A percentile compares a stretch with the other conserved stretches of the same genome.
phyloP scores from a whole-genome alignment of 129 eudicot species.

The Logfia minima region DNA sequence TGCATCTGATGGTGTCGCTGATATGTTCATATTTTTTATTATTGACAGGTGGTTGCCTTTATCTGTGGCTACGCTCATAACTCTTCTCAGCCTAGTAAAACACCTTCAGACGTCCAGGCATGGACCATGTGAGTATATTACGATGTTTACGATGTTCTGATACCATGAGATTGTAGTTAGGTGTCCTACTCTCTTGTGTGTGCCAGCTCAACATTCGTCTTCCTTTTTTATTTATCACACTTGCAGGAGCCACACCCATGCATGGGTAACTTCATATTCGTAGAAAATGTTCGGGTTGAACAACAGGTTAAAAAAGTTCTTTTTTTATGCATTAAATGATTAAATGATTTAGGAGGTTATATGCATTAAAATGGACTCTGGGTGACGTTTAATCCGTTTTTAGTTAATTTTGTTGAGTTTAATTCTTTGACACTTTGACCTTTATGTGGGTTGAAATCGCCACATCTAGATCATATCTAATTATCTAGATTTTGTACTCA shows the following conservation, averaged over 20 bases:
- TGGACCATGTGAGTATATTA: constrained; percentile 75
- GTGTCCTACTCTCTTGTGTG: neutral
- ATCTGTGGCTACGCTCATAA: constrained; percentile 83
- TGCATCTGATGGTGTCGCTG: neutral
- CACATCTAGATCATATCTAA: too few relatives aligned
- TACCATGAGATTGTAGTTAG: neutral
- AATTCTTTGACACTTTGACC: neutral
- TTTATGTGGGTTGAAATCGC: too few relatives aligned
- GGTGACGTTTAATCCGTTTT: neutral
- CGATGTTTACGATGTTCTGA: neutral
- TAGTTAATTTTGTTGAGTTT: neutral
- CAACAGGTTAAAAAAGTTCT: too few relatives aligned
- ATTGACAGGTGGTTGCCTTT: constrained; percentile 77
- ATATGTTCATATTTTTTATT: neutral
- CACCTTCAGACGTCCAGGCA: constrained; percentile 65
- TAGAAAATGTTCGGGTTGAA: neutral
- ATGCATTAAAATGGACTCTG: too few relatives aligned
- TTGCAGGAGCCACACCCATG: neutral
- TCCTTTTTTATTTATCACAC: neutral
- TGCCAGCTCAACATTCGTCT: neutral
- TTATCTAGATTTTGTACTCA: too few relatives aligned
- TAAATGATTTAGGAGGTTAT: neutral
- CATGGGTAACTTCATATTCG: neutral
- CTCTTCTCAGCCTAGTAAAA: constrained; percentile 54
- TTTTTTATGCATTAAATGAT: neutral